Base-by-base conservation (phyloP, 176 grass and related monocot species). In the Aegilops longissima region DNA sequence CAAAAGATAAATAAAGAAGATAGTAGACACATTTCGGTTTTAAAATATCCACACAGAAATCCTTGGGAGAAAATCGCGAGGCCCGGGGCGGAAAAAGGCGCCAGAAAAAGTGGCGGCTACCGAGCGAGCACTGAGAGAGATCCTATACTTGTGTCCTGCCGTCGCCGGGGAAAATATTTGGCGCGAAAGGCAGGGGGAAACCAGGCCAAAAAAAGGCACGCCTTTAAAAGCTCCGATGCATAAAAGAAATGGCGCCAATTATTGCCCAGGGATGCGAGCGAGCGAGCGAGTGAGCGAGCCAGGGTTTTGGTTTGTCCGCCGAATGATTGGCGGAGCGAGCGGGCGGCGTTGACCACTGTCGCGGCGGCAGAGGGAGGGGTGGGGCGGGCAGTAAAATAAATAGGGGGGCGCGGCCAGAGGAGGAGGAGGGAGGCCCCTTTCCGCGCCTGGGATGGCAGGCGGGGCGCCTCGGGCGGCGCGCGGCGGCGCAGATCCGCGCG, bases 401-500 rank as follows among this genome's bases (percentile, higher is more conserved):
- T 85, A 88, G 66, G 70, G 61, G 77, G 65, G 1, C 12, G 44
- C 42, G 1, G 8, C 18, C 56, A 59, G 56, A 59, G 52, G 47
- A 16, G 13, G 14, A 13, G 2, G 52, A 56, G 54, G 54, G 52
- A 8, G 54, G 54, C 5, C 20, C 72, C 82, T 73, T 93, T 90
- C 42, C 38, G 77, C 78, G 44, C 31, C 75, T 36, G 80, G 79
- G 80, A 77, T 78, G 82, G 86, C 78, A 70, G 81, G 70, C 42
- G 33, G 21, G 78, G 29, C 71, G 85, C 72, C 78, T 88, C 86
- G 72, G 86, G 90, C 90, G 78, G 86, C 71, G 77, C 77, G 85
- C 51, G 82, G 90, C 90, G 78, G 86, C 78, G 78, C 78, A 91
- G 90, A 88, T 91, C 90, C 90, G 90, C 82, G 85, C 86, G 85